Evolutionary conservation across 1,139 yeast species (phyloP), one percentile per base, ranked within the genome.

Genomic region (Blastobotrys raffinosifermentans): DNA sequence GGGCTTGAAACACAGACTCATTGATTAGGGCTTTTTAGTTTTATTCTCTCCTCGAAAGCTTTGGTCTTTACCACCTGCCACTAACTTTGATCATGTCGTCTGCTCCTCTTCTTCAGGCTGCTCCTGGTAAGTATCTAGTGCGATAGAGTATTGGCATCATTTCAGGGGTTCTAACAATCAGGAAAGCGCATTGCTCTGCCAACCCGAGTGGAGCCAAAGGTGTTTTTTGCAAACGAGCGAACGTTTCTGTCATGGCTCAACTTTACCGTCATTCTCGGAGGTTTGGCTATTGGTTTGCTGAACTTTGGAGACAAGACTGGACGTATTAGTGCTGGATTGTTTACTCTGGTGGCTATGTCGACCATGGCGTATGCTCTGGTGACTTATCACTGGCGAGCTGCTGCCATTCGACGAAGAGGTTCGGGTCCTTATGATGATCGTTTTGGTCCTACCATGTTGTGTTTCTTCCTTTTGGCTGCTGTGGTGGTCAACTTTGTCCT

Each of bases 331-430:
- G 97, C 99, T 35, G 94, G 93, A 2, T 71, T 91, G 45, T 91
- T 91, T 71, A 93, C 98, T 2, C 72, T 91, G 46, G 70, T 66
- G 10, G 96, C 98, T 50, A 89, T 91, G 97, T 85, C 86, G 48
- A 91, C 97, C 23, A 91, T 91, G 99, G 73, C 81, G 6, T 91
- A 91, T 57, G 98, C 99, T 4, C 73, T 91, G 46, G 73, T 86
- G 34, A 93, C 97, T 16, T 91, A 93, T 63, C 99, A 91, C 64
- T 93, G 98, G 98, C 85, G 99, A 70, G 98, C 98, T 3, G 86
- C 89, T 59, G 98, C 98, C 44, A 91, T 91, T 54, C 80, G 99
- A 63, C 75, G 91, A 66, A 80, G 97, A 64, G 98, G 98, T 23
- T 75, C 94, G 9, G 98, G 98, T 34, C 98, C 98, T 20, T 91